Evolutionary conservation across 495 filamentous ascomycete species (phyloP).

Genomic region (Penicillium riverlandense): DNA sequence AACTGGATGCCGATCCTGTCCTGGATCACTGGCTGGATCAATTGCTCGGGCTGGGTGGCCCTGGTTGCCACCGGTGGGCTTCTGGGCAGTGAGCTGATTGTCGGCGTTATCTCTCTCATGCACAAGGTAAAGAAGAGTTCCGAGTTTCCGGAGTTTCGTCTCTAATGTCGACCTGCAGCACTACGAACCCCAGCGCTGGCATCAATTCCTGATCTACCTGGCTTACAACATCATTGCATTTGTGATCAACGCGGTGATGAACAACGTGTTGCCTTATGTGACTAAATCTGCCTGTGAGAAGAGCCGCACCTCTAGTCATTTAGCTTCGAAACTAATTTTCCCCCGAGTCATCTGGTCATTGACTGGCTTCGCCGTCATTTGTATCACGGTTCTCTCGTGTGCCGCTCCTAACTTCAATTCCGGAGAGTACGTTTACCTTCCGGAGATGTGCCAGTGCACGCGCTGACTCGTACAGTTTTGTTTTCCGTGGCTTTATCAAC

Average conservation of each 20-base stretch:
- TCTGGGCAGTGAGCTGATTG: constrained; percentile 50
- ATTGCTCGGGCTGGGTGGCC: constrained; percentile 64
- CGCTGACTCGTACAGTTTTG: constrained; percentile 44
- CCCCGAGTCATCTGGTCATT: constrained; percentile 56
- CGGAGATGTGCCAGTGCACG: constrained; percentile 25
- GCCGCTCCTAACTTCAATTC: constrained; percentile 55
- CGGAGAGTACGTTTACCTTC: constrained; percentile 46
- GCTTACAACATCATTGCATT: constrained; percentile 57
- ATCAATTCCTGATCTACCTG: constrained; percentile 70
- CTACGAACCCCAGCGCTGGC: constrained; percentile 55
- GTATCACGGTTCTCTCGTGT: constrained; percentile 56
- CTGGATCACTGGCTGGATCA: constrained; percentile 72
- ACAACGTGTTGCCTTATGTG: constrained; percentile 53
- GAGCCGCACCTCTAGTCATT: background rate
- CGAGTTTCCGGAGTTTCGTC: too few relatives aligned
- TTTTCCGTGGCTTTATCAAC: constrained; percentile 54
- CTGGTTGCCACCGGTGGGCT: constrained; percentile 43
- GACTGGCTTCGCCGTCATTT: constrained; percentile 60
- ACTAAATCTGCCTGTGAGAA: constrained; percentile 48
- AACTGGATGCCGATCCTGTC: constrained; percentile 55
- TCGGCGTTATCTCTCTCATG: constrained; percentile 53
- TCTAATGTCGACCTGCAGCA: constrained; percentile 11
- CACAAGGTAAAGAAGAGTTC: constrained; percentile 25
- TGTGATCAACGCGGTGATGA: constrained; percentile 60
- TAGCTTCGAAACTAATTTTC: constrained; percentile 2